Conservation (phyloP, 2,329 filamentous ascomycete species). For the Penicillium digitatum region DNA sequence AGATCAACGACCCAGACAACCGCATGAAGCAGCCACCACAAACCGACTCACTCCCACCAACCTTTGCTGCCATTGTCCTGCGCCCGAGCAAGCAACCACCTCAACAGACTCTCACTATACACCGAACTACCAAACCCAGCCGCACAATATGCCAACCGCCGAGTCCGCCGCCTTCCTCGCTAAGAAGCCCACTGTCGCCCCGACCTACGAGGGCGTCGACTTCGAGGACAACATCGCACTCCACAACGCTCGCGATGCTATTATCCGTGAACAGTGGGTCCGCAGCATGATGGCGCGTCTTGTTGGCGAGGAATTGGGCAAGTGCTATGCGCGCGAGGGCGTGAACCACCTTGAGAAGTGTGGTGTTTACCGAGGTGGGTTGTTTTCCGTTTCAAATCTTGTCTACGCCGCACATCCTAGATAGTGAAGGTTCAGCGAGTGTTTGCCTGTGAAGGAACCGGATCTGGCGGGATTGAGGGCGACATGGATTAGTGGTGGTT, state of each 20-base stretch:
- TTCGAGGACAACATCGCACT: slow-evolving; percentile 61
- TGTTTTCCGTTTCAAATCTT: background rate
- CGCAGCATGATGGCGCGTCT: slow-evolving; percentile 65
- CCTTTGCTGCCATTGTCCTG: slow-evolving; percentile 4
- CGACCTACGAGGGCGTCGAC: slow-evolving; percentile 64
- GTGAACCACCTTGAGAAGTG: slow-evolving; percentile 67
- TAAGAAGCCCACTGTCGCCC: slow-evolving; percentile 62
- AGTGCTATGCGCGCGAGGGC: slow-evolving; percentile 62
- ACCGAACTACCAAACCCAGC: background rate
- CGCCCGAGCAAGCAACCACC: background rate
- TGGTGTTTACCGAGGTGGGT: slow-evolving; percentile 60
- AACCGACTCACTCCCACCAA: slow-evolving; percentile 2
- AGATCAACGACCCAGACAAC: slow-evolving; percentile 19
- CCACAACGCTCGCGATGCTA: slow-evolving; percentile 61
- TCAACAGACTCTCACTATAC: background rate
- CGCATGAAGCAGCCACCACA: slow-evolving; percentile 13
- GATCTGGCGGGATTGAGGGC: background rate
- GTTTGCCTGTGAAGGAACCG: background rate
- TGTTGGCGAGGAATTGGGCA: slow-evolving; percentile 63
- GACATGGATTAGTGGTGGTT: background rate
- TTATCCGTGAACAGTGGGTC: slow-evolving; percentile 66
- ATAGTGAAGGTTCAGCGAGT: background rate
- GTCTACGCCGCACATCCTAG: background rate
- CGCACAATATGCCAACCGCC: slow-evolving; percentile 57
- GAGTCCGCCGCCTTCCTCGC: slow-evolving; percentile 62